Conservation (phyloP, 1,139 yeast genomes). For the Pneumocystis sp. region DNA sequence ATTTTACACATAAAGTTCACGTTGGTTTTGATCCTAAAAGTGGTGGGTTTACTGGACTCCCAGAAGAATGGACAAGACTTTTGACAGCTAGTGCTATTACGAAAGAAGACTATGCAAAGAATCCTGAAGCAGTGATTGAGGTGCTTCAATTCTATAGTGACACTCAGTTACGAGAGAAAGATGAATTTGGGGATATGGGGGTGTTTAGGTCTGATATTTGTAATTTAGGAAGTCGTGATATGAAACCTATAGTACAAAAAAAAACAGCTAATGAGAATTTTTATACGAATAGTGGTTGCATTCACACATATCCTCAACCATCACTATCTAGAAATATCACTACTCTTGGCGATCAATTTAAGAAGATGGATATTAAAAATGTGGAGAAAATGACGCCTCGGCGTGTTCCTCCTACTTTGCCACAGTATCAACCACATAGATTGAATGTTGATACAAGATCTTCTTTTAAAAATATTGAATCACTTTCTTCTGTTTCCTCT, state of each 20-base stretch:
- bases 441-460: background rate
- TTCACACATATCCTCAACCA: background rate
- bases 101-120: conserved; percentile 30
- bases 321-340: background rate
- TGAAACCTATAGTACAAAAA: background rate
- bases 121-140: conserved; percentile 50
- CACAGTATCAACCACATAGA: background rate
- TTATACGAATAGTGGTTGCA: background rate
- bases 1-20: conserved; percentile 33
- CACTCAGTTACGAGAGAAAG: conserved; percentile 14
- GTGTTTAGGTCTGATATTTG: background rate
- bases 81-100: conserved; percentile 32
- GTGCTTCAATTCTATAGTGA: conserved; percentile 70
- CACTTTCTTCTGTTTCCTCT: background rate
- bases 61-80: conserved; percentile 32
- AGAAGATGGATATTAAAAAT: background rate
- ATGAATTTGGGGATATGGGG: conserved; percentile 22
- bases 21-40: conserved; percentile 33
- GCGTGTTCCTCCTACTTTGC: background rate
- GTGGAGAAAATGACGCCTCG: background rate
- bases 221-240: background rate
- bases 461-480: background rate
- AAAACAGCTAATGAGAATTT: background rate
- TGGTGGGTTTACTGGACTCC: conserved; percentile 35
- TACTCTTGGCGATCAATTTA: background rate